Evolutionary conservation across 2,329 filamentous ascomycete species (phyloP), one percentile per base, ranked within the genome.

Genomic region (Pyrenochaeta sp.): DNA sequence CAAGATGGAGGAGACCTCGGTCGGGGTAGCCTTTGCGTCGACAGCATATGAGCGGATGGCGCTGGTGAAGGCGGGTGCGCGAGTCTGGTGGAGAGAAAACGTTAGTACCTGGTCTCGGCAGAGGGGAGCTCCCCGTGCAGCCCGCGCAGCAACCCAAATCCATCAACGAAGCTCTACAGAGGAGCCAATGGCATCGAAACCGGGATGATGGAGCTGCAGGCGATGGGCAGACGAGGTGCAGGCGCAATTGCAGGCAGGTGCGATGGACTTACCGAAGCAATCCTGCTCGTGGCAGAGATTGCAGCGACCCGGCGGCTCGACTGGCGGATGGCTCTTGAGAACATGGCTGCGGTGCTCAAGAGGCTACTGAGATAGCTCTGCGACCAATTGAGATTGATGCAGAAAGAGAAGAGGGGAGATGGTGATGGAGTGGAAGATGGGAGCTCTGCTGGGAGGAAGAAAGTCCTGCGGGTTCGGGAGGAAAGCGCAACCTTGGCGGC

Each of bases 1-100:
- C 74, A 99, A 89, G 78, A 99, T 97, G 68, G 93, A 96, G 67
- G 94, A 97, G 70, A 97, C 93, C 84, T 99, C 94, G 71, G 93
- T 99, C 68, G 94, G 94, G 51, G 91, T 79, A 71, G 94, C 91
- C 85, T 97, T 97, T 66, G 90, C 88, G 72, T 96, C 92, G 78
- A 87, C 81, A 74, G 90, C 93, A 81, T 96, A 97, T 78, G 84
- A 84, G 80, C 94, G 90, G 76, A 86, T 77, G 67, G 83, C 81
- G 81, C 85, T 87, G 81, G 87, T 79, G 76, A 83, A 82, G 75
- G 84, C 86, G 74, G 91, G 89, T 82, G 87, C 88, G 85, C 92
- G 92, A 78, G 85, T 83, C 93, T 96, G 77, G 68, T 65, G 60
- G 68, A 41, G 69, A 48, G 48, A 76, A 79, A 81, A 80, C 62